Base-by-base conservation (phyloP, 2,329 filamentous ascomycete species). In the Domatiomyces catenatus region DNA sequence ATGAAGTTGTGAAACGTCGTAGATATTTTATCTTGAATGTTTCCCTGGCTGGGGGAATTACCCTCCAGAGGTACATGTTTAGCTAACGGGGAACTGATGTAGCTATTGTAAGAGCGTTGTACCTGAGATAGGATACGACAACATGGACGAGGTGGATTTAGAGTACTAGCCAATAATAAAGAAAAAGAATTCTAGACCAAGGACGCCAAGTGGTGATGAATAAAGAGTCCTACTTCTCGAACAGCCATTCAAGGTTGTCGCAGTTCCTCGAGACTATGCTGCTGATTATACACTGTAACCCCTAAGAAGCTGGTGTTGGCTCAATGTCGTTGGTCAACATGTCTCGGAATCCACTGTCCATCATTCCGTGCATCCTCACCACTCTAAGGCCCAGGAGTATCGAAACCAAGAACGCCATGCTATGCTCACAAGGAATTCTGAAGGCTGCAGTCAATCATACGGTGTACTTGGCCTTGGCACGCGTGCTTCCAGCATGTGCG, bases 401-500 rank as follows among this genome's bases (percentile, higher is more conserved):
- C 32, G 10, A 39, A 15, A 39, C 32, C 32, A 39, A 15, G 10
- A 39, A 39, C 32, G 32, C 32, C 32, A 39, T 39, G 32, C 32
- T 39, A 39, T 39, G 32, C 32, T 39, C 10, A 15, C 10, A 39
- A 39, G 32, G 10, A 39, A 39, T 10, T 39, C 10, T 15, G 32
- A 39, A 39, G 32, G 8, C 32, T 5, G 32, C 5, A 12, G 8
- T 15, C 32, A 39, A 39, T 74, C 83, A 95, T 63, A 88, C 88
- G 48, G 77, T 75, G 69, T 87, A 86, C 76, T 95, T 98, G 62
- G 92, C 86, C 77, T 93, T 96, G 51, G 92, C 92, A 62, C 93
- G 82, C 53, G 87, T 94, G 71, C 89, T 95, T 59, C 92, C 92
- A 54, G 84, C 81, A 67, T 94, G 85, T 39, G 92, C 90, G 60